Conservation (phyloP, 331 rosid species). For the Rhamnella rubrinervis region DNA sequence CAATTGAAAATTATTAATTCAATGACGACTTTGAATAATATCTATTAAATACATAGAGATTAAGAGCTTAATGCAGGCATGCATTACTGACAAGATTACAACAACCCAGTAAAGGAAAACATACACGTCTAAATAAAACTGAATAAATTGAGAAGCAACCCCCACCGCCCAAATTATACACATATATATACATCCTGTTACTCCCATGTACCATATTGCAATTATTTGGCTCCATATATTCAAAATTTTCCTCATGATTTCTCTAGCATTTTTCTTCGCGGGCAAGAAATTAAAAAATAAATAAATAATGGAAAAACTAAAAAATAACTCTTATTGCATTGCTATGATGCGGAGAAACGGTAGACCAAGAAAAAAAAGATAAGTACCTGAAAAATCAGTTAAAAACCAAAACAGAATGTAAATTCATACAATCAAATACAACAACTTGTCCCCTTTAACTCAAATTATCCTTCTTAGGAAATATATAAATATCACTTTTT, state of each 20-base stretch:
- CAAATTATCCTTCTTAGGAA: no score
- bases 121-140: no score
- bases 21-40: conserved; percentile 13
- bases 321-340: not conserved
- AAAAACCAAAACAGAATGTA: no score
- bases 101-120: not conserved
- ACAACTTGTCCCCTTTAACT: no score
- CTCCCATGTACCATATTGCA: no score
- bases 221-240: not conserved
- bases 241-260: not conserved
- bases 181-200: no score
- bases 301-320: not conserved
- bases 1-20: conserved; percentile 25
- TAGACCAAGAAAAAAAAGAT: not conserved
- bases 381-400: no score
- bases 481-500: no score
- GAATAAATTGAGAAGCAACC: not conserved
- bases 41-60: not conserved
- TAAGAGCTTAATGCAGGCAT: not conserved
- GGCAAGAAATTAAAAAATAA: not conserved
- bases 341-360: not conserved
- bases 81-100: not conserved
- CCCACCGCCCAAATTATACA: no score
- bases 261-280: not conserved
- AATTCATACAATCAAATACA: no score